Conservation (phyloP, 2,329 filamentous ascomycete genomes). For the Fusarium pininemorale region DNA sequence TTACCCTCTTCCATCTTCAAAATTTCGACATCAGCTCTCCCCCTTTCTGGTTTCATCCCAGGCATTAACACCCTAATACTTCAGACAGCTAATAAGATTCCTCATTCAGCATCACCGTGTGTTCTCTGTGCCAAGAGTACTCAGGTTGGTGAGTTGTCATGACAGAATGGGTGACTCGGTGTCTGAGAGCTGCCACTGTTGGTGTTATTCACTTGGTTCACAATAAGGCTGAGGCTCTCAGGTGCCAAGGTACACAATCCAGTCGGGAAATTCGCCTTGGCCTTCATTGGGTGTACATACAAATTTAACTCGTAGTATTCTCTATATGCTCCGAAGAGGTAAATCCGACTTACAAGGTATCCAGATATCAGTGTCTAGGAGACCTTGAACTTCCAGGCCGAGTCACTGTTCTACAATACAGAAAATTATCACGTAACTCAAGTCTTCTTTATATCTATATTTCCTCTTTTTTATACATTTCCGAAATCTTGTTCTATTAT, state of each 20-base stretch:
- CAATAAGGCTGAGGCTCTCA: accelerated
- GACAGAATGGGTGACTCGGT: background rate
- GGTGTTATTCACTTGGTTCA: background rate
- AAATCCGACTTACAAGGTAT: no score
- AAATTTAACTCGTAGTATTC: background rate
- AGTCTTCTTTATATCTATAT: background rate
- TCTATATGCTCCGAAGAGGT: background rate
- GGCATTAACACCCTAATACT: background rate
- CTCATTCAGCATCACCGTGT: background rate
- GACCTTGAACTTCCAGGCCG: no score
- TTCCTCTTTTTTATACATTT: background rate
- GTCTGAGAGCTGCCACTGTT: background rate
- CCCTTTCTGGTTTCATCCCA: background rate
- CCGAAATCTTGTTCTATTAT: background rate
- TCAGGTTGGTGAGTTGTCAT: no score
- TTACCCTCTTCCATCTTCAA: background rate
- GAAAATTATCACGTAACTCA: background rate
- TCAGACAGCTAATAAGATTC: background rate
- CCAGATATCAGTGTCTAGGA: background rate
- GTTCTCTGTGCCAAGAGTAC: accelerated
- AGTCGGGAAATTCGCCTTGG: accelerated
- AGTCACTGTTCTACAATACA: background rate
- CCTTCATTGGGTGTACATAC: accelerated
- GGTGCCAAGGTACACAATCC: accelerated
- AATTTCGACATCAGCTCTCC: background rate